Evolutionary conservation across 2,329 filamentous ascomycete genomes (phyloP), one percentile per base, ranked within the genome.

Genomic region (Fonsecaea nubica): DNA sequence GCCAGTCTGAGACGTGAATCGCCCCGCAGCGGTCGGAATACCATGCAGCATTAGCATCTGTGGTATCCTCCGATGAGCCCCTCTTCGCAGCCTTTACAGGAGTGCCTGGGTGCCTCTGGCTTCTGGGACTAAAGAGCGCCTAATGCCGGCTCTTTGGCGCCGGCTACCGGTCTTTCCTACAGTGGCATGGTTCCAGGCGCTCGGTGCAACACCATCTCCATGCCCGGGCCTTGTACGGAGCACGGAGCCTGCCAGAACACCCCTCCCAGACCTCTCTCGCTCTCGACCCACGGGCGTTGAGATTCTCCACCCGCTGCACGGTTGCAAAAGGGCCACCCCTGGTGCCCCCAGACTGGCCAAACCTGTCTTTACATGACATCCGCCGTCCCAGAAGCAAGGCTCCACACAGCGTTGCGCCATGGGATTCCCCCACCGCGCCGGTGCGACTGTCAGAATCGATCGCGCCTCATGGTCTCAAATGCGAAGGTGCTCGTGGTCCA

Each of bases 151-250:
- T 30, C 62, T 54, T 64, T 5, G 33, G 8, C 52, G 48, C 63
- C 64, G 62, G 64, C 61, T 50, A 55, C 10, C 13, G 10, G 38
- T 59, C 57, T 66, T 66, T 40, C 67, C 67, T 6, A 33, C 45
- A 55, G 36, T n/a, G 67, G 67, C 57, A 54, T 64, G 54, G 67
- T 56, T 21, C 62, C 64, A 65, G 38, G 64, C 65, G 52, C 35
- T 63, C 54, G 58, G 65, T 69, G 68, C 68, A 67, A 66, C 68
- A 69, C 68, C 68, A 67, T 69, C 59, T 36, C 30, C 55, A 45
- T 58, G 58, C 62, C 67, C 61, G 55, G 57, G 42, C 45, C 56
- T 30, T 32, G 18, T 50, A 50, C 9, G 45, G 45, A 50, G 45
- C 10, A 25, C 18, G 45, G 45, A 25, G 45, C 45, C 13, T 25